Evolutionary conservation across 2,329 filamentous ascomycete species (phyloP).

Genomic region (Cercospora beticola): DNA sequence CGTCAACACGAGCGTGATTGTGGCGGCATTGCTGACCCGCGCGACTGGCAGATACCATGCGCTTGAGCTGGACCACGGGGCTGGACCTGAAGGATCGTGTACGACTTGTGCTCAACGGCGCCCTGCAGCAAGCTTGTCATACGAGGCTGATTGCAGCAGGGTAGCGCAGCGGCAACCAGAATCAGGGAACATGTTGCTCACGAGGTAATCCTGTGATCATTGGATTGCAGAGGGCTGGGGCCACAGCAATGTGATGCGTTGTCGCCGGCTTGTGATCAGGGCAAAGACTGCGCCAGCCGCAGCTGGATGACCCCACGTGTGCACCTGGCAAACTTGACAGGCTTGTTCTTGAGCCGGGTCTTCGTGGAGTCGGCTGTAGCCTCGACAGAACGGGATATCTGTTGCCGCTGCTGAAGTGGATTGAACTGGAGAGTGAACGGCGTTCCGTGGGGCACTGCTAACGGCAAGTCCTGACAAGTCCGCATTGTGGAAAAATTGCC

Average conservation of each 20-base stretch:
- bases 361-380: neutral
- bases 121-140: neutral
- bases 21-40: slow-evolving; percentile 5
- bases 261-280: neutral
- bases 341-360: neutral
- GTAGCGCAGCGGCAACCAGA: neutral
- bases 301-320: neutral
- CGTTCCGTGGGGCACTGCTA: neutral
- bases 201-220: neutral
- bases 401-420: neutral
- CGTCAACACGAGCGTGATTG: neutral
- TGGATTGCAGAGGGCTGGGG: neutral
- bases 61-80: neutral
- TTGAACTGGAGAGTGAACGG: neutral
- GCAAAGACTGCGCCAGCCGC: neutral
- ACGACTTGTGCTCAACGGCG: neutral
- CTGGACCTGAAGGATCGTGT: slow-evolving; percentile 2
- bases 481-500: neutral
- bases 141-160: neutral
- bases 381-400: neutral
- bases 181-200: neutral
- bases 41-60: slow-evolving; percentile 9
- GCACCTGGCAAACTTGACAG: neutral
- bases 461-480: neutral
- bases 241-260: neutral